Evolutionary conservation across 2,329 filamentous ascomycete species (phyloP).

Genomic region (Gnomoniopsis sp.): DNA sequence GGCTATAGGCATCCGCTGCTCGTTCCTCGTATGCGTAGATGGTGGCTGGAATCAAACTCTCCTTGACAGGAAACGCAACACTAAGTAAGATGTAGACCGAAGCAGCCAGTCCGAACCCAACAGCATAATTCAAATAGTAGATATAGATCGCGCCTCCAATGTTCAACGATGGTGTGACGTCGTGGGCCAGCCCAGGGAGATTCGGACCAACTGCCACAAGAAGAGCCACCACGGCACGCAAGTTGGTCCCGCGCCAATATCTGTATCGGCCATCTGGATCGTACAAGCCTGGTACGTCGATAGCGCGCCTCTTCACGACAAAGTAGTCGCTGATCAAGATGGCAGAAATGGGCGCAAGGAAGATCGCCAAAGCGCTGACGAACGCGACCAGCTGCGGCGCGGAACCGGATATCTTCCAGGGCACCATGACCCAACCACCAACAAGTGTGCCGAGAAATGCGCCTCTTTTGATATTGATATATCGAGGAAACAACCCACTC

Average conservation of each 20-base stretch:
- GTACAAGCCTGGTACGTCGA: conserved; percentile 12
- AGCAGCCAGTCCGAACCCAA: not conserved
- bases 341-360: conserved; percentile 14
- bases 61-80: not conserved
- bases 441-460: conserved; percentile 32
- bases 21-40: not conserved
- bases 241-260: conserved; percentile 12
- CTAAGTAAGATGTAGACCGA: not conserved
- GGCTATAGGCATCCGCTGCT: not conserved
- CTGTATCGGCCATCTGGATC: conserved; percentile 11
- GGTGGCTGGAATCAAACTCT: not conserved
- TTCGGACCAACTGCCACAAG: not conserved
- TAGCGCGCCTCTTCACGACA: conserved; percentile 4
- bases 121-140: not conserved
- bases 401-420: not conserved
- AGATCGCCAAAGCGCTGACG: not conserved
- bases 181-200: not conserved
- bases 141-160: not conserved
- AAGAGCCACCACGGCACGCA: conserved; percentile 8
- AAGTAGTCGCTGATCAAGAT: conserved; percentile 17
- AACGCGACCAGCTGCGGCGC: not conserved
- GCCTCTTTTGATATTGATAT: conserved; percentile 48
- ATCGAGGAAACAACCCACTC: conserved; percentile 47
- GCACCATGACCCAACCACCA: conserved; percentile 1
- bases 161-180: not conserved